A percentile compares a stretch with the other conserved stretches of the same genome.
phyloP scores from a whole-genome alignment of 306 rosid species.

The Cucurbita argyrosperma region DNA sequence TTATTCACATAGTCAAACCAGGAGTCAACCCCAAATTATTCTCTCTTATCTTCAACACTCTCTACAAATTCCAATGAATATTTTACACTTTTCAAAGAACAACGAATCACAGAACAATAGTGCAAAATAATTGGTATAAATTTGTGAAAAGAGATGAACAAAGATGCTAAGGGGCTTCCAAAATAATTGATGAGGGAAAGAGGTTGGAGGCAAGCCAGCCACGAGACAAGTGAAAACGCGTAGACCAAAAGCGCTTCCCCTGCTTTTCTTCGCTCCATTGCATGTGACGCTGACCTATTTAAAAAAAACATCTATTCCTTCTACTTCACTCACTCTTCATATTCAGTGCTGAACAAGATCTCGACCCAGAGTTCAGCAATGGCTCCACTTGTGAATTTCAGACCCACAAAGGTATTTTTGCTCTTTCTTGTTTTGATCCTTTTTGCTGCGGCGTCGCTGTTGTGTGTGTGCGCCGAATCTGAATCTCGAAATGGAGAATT shows the following conservation, averaged over 20 bases:
- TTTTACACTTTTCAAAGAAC: not conserved
- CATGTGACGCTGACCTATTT: constrained; percentile 8
- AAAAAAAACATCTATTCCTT: not conserved
- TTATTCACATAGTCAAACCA: not conserved
- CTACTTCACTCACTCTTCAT: not conserved
- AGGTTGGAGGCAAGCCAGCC: not conserved
- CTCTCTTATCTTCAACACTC: not conserved
- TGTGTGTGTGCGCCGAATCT: constrained; percentile 23
- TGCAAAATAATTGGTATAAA: not conserved
- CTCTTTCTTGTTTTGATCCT: constrained; percentile 16
- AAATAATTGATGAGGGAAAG: not conserved
- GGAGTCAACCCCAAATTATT: not conserved
- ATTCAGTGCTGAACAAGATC: not conserved
- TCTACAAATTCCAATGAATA: not conserved
- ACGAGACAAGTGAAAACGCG: constrained; percentile 7
- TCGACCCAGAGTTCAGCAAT: constrained; percentile 14
- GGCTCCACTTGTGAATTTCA: constrained; percentile 36
- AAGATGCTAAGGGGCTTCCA: not conserved
- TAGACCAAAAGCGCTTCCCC: not conserved
- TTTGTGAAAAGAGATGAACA: not conserved
- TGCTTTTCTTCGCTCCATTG: not conserved
- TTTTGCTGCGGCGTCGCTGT: constrained; percentile 11
- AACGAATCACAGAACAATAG: not conserved
- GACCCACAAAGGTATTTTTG: constrained; percentile 20
- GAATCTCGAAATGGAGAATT: constrained; percentile 15